Percentiles rank a stretch among this genome's conserved stretches.
phyloP scores from a whole-genome alignment of 129 eudicot genomes.

The Glebionis coronaria region DNA sequence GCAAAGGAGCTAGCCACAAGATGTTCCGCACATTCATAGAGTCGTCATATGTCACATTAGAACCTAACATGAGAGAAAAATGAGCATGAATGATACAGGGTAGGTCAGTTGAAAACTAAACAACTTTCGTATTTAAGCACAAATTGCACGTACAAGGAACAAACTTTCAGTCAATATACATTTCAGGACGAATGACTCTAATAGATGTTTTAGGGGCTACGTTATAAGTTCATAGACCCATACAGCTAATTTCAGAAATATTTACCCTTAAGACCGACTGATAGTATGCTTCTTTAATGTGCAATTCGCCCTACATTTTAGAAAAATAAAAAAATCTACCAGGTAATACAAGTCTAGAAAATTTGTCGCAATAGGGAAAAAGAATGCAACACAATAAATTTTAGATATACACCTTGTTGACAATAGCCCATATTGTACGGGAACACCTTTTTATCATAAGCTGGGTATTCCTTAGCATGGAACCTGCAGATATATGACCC shows the following conservation, averaged over 20 bases:
- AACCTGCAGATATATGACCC: slow-evolving; percentile 52
- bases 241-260: too few relatives aligned
- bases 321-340: background rate
- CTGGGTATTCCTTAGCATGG: slow-evolving; percentile 98
- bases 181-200: too few relatives aligned
- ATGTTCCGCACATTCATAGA: slow-evolving; percentile 90
- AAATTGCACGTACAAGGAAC: too few relatives aligned
- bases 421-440: slow-evolving; percentile 93
- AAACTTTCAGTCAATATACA: too few relatives aligned
- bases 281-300: too few relatives aligned
- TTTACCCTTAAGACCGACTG: too few relatives aligned
- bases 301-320: too few relatives aligned
- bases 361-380: background rate
- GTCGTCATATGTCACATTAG: slow-evolving; percentile 68
- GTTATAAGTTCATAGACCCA: too few relatives aligned
- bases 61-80: slow-evolving; percentile 49
- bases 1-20: slow-evolving; percentile 95
- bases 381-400: background rate
- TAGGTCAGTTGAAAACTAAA: background rate
- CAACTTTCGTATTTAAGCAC: background rate
- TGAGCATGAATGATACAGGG: slow-evolving; percentile 2
- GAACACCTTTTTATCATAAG: slow-evolving; percentile 66
- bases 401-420: slow-evolving; percentile 56
- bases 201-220: too few relatives aligned
- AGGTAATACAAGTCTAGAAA: background rate